Conservation (phyloP, 2,329 filamentous ascomycete species). For the Aspergillus sojae region DNA sequence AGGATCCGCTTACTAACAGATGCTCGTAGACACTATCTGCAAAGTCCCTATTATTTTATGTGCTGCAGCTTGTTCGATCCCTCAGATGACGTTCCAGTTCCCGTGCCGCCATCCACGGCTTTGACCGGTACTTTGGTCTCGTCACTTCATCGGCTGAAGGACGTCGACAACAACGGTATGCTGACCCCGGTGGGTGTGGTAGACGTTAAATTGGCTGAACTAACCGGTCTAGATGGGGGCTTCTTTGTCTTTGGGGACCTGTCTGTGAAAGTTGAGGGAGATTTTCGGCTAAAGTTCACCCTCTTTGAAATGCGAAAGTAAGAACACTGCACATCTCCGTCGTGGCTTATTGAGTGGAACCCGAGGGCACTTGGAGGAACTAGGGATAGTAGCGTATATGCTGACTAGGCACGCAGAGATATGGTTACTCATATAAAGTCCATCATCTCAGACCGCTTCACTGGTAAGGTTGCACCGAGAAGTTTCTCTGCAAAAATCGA, state of each 20-base stretch:
- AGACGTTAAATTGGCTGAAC: conserved; percentile 10
- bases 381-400: conserved; percentile 1
- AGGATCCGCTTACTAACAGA: conserved; percentile 18
- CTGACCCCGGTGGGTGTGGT: conserved; percentile 1
- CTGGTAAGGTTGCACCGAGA: conserved; percentile 49
- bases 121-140: conserved; percentile 75
- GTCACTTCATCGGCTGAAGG: conserved; percentile 79
- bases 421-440: conserved; percentile 56
- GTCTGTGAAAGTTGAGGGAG: conserved; percentile 74
- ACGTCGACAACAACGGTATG: conserved; percentile 67
- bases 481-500: not conserved
- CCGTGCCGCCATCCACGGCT: conserved; percentile 52
- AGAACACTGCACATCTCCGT: conserved; percentile 21
- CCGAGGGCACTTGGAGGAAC: not conserved
- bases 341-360: not conserved
- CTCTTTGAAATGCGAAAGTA: conserved; percentile 72
- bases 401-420: conserved; percentile 32
- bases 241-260: conserved; percentile 93
- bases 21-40: conserved; percentile 57
- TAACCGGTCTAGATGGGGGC: conserved; percentile 62
- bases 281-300: conserved; percentile 73
- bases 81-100: conserved; percentile 48
- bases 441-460: conserved; percentile 68
- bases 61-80: conserved; percentile 58
- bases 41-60: conserved; percentile 68